phyloP scores from a whole-genome alignment of 805 yeast species.

The Kazachstania psychrophila region DNA sequence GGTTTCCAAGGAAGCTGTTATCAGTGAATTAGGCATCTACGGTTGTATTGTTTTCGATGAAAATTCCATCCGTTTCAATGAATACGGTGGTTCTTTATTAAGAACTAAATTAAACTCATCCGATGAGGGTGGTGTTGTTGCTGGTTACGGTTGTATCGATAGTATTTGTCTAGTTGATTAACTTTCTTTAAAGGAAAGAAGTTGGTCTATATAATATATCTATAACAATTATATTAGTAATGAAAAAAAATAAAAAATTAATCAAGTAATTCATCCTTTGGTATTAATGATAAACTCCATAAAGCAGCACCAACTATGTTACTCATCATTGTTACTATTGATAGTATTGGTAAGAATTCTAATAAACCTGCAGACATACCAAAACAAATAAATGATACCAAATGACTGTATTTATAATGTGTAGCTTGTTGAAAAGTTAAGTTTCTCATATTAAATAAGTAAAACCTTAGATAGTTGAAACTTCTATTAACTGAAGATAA shows the following conservation, averaged over 20 bases:
- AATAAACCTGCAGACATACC: slow-evolving; percentile 44
- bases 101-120: slow-evolving; percentile 82
- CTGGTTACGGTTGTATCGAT: slow-evolving; percentile 96
- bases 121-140: slow-evolving; percentile 98
- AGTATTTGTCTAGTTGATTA: slow-evolving; percentile 38
- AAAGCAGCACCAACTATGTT: slow-evolving; percentile 55
- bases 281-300: slow-evolving; percentile 37
- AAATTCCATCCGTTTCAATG: slow-evolving; percentile 48
- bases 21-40: slow-evolving; percentile 87
- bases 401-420: slow-evolving; percentile 29
- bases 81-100: slow-evolving; percentile 72
- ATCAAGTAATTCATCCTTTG: background rate
- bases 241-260: too few species aligned
- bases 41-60: slow-evolving; percentile 76
- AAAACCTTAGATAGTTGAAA: slow-evolving; percentile 19
- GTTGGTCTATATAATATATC: too few species aligned
- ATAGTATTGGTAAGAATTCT: slow-evolving; percentile 47
- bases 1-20: slow-evolving; percentile 58
- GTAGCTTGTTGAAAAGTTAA: slow-evolving; percentile 24
- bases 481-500: slow-evolving; percentile 24
- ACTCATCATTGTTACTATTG: slow-evolving; percentile 47
- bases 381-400: slow-evolving; percentile 36
- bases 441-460: slow-evolving; percentile 13
- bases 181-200: background rate
- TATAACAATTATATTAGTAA: too few species aligned